Evolutionary conservation across 192 early-diverging fungal species (phyloP), one percentile per base, ranked within the genome.

Genomic region (Linnemannia schmuckeri): DNA sequence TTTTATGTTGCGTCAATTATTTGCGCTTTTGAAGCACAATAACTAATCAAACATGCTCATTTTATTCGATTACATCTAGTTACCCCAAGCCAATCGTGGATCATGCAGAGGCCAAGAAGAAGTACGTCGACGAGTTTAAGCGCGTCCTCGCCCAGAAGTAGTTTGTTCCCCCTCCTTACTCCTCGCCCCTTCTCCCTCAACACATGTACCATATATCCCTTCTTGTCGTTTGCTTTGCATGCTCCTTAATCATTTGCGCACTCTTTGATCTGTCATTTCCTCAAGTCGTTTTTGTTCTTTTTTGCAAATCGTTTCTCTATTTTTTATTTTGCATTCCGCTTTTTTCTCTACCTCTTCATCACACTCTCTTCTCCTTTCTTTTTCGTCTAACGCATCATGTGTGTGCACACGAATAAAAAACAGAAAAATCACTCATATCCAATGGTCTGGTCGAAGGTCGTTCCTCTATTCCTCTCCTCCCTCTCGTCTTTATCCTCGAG

Each of bases 1-100:
- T 20, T 35, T 47, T 52, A 17, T 74, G 4, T 18, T 66, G 3
- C 40, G 55, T 0, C 37, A 47, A 73, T 52, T 41, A 61, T 74
- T 27, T 52, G 17, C 15, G 10, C 8, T 86, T 18, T 72, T 0
- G 70, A 35, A 22, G 42, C 13, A 24, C 49, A 70, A 20, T 20
- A 22, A 24, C 40, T 37, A 10, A 41, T 30, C 0, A 3, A 24
- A 13, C 27, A n/a, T 42, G 20, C 35, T 57, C 42, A 1, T 15
- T 66, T 38, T 54, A n/a, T 38, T 38, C 27, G 22, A 61, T 66
- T 24, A 40, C 44, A 47, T 30, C 55, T 80, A 89, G 92, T 20
- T 95, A 96, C 75, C 89, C 91, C 33, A 82, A 79, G 63, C 93
- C 93, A 0, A 93, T 96, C 41, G 94, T 96, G 7, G 94, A 96